These are phyloP conservation scores for Fusarium scirpi DNA, from an alignment of 2,329 filamentous ascomycete species.

Conservation along the genomic window DNA sequence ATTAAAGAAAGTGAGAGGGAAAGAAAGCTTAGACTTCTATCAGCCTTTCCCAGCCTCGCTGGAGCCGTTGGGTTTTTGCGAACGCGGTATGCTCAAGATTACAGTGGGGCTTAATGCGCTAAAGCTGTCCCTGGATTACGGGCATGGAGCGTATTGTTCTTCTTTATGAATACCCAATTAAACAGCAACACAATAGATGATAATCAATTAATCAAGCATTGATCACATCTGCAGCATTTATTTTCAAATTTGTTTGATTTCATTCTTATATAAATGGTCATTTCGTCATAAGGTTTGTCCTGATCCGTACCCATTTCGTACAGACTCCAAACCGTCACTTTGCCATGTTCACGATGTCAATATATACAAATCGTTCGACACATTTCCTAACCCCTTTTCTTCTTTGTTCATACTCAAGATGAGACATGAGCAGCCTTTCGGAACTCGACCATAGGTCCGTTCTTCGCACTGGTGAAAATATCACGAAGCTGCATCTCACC, in stretches of 20 bases:
- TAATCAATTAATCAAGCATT: background rate
- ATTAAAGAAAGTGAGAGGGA: constrained; percentile 6
- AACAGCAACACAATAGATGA: background rate
- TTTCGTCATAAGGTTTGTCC: background rate
- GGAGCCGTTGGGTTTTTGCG: constrained; percentile 26
- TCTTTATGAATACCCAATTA: background rate
- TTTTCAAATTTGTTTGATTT: constrained; percentile 10
- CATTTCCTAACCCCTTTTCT: background rate
- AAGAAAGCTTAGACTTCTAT: constrained; percentile 22
- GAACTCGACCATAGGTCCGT: constrained; percentile 77
- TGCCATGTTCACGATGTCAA: background rate
- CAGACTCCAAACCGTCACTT: background rate
- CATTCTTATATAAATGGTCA: background rate
- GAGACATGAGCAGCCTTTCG: constrained; percentile 46
- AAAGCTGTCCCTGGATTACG: constrained; percentile 11
- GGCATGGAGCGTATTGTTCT: background rate
- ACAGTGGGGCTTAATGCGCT: constrained; percentile 24
- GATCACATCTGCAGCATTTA: too few species aligned
- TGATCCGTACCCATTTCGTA: background rate
- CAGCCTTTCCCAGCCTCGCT: constrained; percentile 48
- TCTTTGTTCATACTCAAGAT: background rate
- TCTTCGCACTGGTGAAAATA: constrained; percentile 79
- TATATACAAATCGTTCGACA: background rate
- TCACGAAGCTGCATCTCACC: constrained; percentile 78
- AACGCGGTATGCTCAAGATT: constrained; percentile 8